Percentiles rank a stretch among this genome's conserved stretches.
Conservation (phyloP, 2,329 filamentous ascomycete genomes). For the Talaromyces sp. region DNA sequence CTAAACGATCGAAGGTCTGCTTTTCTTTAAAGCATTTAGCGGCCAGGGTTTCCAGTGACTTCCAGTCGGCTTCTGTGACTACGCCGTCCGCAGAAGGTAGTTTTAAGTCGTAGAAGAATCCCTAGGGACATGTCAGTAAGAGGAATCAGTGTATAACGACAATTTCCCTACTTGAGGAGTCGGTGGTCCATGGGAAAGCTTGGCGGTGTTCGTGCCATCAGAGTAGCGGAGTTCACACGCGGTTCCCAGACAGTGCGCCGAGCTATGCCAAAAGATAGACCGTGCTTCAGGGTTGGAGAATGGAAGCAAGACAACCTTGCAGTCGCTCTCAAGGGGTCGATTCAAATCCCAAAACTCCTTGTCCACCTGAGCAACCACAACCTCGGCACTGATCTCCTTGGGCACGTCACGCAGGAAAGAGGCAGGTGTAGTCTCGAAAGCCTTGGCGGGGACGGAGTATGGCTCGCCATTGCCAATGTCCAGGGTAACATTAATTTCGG, state of each 20-base stretch:
- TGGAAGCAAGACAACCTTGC: slow-evolving; percentile 79
- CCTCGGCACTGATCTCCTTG: slow-evolving; percentile 80
- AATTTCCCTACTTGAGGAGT: slow-evolving; percentile 68
- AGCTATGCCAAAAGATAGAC: slow-evolving; percentile 94
- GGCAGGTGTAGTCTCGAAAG: slow-evolving; percentile 90
- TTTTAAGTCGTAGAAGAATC: slow-evolving; percentile 74
- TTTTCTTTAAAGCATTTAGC: slow-evolving; percentile 76
- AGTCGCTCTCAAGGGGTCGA: slow-evolving; percentile 83
- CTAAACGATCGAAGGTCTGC: slow-evolving; percentile 88
- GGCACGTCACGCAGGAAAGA: slow-evolving; percentile 77
- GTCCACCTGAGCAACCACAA: slow-evolving; percentile 81
- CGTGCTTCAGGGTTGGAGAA: slow-evolving; percentile 79
- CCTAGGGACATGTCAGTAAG: no score
- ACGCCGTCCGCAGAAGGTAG: no score
- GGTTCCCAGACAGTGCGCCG: slow-evolving; percentile 93
- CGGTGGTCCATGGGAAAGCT: slow-evolving; percentile 91
- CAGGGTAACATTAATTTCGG: slow-evolving; percentile 53
- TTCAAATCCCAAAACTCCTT: slow-evolving; percentile 91
- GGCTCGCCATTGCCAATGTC: slow-evolving; percentile 46
- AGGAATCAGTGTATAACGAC: no score
- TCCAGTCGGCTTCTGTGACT: no score
- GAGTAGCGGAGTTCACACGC: slow-evolving; percentile 66
- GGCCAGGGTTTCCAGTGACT: no score
- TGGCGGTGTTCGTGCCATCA: slow-evolving; percentile 64
- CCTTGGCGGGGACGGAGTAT: slow-evolving; percentile 62